Evolutionary conservation across 768 basidiomycete species (phyloP).

Genomic region (Holtermanniella nyarrowii): DNA sequence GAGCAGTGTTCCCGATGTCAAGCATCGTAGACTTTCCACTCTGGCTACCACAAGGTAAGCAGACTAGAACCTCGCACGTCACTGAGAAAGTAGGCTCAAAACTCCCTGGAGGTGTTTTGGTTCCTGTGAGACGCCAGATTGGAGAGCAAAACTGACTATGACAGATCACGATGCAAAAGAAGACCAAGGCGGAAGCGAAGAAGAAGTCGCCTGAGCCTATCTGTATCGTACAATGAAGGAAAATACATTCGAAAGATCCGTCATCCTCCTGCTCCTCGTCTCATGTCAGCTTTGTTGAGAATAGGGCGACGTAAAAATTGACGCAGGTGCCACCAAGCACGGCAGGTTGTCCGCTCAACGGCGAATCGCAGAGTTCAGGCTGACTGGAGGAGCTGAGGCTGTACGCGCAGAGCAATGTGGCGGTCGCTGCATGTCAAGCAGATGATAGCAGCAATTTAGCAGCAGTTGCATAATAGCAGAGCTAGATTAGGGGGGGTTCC

Average conservation of each 20-base stretch:
- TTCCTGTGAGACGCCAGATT: slow-evolving; percentile 19
- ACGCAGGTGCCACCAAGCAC: too few relatives aligned
- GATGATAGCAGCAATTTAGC: too few relatives aligned
- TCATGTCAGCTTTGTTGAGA: too few relatives aligned
- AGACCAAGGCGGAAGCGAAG: slow-evolving; percentile 4
- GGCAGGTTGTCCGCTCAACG: too few relatives aligned
- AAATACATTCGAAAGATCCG: neutral
- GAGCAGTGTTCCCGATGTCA: slow-evolving; percentile 34
- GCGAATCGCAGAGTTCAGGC: too few relatives aligned
- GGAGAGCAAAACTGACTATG: neutral
- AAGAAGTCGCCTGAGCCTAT: slow-evolving; percentile 12
- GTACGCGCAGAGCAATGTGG: too few relatives aligned
- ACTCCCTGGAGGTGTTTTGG: slow-evolving; percentile 34
- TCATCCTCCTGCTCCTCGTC: too few relatives aligned
- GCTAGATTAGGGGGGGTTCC: too few relatives aligned
- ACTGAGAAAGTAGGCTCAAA: slow-evolving; percentile 14
- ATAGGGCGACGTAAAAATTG: too few relatives aligned
- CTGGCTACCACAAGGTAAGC: slow-evolving; percentile 24
- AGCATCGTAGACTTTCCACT: slow-evolving; percentile 33
- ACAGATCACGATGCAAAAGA: slow-evolving; percentile 18
- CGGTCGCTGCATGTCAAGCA: too few relatives aligned
- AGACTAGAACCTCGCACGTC: neutral
- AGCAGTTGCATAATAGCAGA: too few relatives aligned
- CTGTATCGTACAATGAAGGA: slow-evolving; percentile 13
- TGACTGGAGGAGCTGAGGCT: too few relatives aligned